Conservation (phyloP, 2,329 filamentous ascomycete species). For the Cercospora canescens region DNA sequence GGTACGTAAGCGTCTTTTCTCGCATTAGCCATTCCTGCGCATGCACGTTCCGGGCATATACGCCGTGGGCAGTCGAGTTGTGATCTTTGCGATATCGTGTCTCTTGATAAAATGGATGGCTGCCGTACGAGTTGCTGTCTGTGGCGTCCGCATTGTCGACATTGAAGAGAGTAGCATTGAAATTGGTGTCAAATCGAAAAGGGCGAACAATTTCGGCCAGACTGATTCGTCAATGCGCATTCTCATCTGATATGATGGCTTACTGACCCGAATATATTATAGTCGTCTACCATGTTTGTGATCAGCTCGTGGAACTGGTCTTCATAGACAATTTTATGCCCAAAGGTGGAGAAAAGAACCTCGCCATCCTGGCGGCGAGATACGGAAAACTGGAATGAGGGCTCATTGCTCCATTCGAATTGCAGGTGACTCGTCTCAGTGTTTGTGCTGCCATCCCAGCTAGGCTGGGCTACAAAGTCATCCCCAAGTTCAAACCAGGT, state of each 20-base stretch:
- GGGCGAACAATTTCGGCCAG: constrained; percentile 26
- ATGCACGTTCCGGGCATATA: constrained; percentile 37
- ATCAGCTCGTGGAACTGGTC: constrained; percentile 35
- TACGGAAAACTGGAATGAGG: constrained; percentile 33
- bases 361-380: constrained; percentile 25
- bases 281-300: constrained; percentile 31
- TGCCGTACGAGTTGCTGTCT: constrained; percentile 33
- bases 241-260: neutral
- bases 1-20: constrained; percentile 30
- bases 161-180: constrained; percentile 34
- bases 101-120: constrained; percentile 37
- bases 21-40: constrained; percentile 36
- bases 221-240: neutral
- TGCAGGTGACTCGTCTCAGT: constrained; percentile 28
- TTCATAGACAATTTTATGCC: constrained; percentile 32
- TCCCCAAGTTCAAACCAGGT: constrained; percentile 25
- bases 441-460: constrained; percentile 19
- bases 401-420: constrained; percentile 33
- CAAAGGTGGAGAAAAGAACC: constrained; percentile 33
- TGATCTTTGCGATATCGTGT: constrained; percentile 30
- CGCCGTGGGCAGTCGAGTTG: constrained; percentile 29
- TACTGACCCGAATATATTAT: constrained; percentile 35
- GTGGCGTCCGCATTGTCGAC: constrained; percentile 27
- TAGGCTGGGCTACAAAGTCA: constrained; percentile 19
- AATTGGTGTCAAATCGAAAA: constrained; percentile 33